Conservation (phyloP, 139 green algal species). For the Auxenochlorella pyrenoidosa region DNA sequence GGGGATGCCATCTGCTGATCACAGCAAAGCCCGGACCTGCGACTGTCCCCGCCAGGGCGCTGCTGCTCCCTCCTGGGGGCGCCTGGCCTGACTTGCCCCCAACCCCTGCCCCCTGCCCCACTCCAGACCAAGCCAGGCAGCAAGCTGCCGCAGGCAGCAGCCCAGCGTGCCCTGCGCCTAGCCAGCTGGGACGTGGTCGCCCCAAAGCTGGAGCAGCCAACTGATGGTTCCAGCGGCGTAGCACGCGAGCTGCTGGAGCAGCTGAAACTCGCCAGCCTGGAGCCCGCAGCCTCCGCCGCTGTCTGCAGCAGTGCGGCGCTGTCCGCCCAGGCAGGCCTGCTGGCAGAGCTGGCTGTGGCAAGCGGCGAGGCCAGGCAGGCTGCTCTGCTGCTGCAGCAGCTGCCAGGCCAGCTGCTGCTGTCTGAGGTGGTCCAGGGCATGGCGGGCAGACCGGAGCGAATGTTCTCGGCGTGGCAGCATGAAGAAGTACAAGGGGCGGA, state of each 20-base stretch:
- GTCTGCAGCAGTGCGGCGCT: neutral
- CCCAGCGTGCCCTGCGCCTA: conserved; percentile 1
- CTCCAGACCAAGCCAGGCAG: conserved; percentile 20
- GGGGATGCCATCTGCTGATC: neutral
- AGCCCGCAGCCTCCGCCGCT: neutral
- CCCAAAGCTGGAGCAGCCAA: neutral
- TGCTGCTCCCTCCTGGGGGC: no score
- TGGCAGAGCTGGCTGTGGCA: neutral
- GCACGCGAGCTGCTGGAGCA: neutral
- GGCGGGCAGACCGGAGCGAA: neutral
- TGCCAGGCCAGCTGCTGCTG: neutral
- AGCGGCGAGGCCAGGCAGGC: neutral
- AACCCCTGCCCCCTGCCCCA: neutral
- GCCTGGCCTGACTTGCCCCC: neutral
- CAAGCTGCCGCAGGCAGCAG: neutral
- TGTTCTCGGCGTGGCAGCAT: neutral
- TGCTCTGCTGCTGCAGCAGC: no score
- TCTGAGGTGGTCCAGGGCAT: neutral
- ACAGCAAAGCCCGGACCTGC: no score
- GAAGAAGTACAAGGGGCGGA: neutral
- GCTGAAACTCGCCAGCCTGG: neutral
- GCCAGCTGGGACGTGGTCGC: neutral
- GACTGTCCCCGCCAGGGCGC: no score
- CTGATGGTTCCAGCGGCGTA: neutral
- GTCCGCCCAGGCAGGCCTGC: neutral